These are phyloP conservation scores for Torulaspora gathmanii DNA, from an alignment of 805 yeast genomes.

Conservation along the genomic window DNA sequence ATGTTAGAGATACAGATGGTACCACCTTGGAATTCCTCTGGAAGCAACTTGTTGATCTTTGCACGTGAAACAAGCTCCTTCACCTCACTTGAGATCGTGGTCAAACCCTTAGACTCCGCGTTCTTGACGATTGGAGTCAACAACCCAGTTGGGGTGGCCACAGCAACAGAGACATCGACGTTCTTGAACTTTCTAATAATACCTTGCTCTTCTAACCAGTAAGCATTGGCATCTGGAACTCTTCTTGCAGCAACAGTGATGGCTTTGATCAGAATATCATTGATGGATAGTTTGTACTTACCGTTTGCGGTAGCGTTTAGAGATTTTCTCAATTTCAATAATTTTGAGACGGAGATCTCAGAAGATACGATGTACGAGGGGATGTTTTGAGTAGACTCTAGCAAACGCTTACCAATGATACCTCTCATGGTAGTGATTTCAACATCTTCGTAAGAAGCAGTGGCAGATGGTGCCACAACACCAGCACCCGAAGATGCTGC, in stretches of 20 bases:
- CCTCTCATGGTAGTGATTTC: slow-evolving; percentile 91
- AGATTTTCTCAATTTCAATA: slow-evolving; percentile 86
- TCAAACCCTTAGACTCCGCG: slow-evolving; percentile 84
- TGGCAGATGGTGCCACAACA: slow-evolving; percentile 43
- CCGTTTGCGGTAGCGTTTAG: slow-evolving; percentile 82
- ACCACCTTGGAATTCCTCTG: slow-evolving; percentile 99
- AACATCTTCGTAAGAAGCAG: slow-evolving; percentile 67
- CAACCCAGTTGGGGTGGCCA: slow-evolving; percentile 95
- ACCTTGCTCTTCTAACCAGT: slow-evolving; percentile 86
- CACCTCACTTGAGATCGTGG: slow-evolving; percentile 71
- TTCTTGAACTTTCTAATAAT: slow-evolving; percentile 86
- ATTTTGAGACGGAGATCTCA: slow-evolving; percentile 77
- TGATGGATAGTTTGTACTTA: slow-evolving; percentile 84
- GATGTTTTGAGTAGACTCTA: slow-evolving; percentile 76
- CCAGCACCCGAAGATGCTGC: slow-evolving; percentile 38
- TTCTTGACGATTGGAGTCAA: slow-evolving; percentile 92
- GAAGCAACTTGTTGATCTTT: slow-evolving; percentile 83
- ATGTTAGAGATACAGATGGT: slow-evolving; percentile 96
- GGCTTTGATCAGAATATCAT: slow-evolving; percentile 92
- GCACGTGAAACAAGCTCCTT: slow-evolving; percentile 97
- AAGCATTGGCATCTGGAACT: slow-evolving; percentile 91
- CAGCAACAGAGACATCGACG: slow-evolving; percentile 97
- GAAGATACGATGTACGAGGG: slow-evolving; percentile 94
- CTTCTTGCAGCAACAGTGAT: slow-evolving; percentile 82
- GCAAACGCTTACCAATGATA: slow-evolving; percentile 84